A percentile compares a stretch with the other conserved stretches of the same genome.
These are phyloP conservation scores for Endoconidiophora laricicola DNA, from an alignment of 2,329 filamentous ascomycete genomes.

Conservation along the genomic window DNA sequence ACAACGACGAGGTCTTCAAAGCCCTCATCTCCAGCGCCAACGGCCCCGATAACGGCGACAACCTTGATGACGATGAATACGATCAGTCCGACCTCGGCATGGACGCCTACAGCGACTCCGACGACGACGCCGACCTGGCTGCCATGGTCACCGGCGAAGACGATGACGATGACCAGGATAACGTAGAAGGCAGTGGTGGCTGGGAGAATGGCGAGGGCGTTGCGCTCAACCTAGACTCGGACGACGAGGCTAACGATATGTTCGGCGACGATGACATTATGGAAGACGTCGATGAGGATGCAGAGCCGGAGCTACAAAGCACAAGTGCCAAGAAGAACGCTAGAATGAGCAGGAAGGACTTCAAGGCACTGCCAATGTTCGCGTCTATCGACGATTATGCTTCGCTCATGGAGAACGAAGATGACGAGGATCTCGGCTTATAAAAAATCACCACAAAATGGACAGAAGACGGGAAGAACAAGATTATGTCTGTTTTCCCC, in stretches of 20 bases:
- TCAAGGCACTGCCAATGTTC: slow-evolving; percentile 83
- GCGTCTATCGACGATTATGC: slow-evolving; percentile 90
- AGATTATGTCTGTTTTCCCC: too few species aligned
- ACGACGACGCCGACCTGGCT: slow-evolving; percentile 31
- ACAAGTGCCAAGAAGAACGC: slow-evolving; percentile 22
- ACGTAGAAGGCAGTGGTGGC: slow-evolving; percentile 31
- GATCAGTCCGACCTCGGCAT: slow-evolving; percentile 36
- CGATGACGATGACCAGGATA: slow-evolving; percentile 27
- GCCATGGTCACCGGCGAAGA: slow-evolving; percentile 31
- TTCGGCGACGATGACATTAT: slow-evolving; percentile 31
- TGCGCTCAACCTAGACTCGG: slow-evolving; percentile 12
- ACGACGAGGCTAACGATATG: slow-evolving; percentile 18
- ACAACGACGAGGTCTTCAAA: slow-evolving; percentile 64
- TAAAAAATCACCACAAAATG: not conserved
- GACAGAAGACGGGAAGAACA: too few species aligned
- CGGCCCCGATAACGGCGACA: slow-evolving; percentile 29
- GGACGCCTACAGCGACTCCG: slow-evolving; percentile 32
- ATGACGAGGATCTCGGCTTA: slow-evolving; percentile 26
- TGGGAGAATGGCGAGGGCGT: slow-evolving; percentile 21
- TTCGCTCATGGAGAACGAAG: slow-evolving; percentile 59
- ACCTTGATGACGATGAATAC: slow-evolving; percentile 47
- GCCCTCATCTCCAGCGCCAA: slow-evolving; percentile 69
- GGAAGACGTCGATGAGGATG: slow-evolving; percentile 40
- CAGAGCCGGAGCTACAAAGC: slow-evolving; percentile 27
- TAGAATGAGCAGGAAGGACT: slow-evolving; percentile 57